Conservation (phyloP, 352 stramenopile genomes). For the Phytophthora ohioensis region DNA sequence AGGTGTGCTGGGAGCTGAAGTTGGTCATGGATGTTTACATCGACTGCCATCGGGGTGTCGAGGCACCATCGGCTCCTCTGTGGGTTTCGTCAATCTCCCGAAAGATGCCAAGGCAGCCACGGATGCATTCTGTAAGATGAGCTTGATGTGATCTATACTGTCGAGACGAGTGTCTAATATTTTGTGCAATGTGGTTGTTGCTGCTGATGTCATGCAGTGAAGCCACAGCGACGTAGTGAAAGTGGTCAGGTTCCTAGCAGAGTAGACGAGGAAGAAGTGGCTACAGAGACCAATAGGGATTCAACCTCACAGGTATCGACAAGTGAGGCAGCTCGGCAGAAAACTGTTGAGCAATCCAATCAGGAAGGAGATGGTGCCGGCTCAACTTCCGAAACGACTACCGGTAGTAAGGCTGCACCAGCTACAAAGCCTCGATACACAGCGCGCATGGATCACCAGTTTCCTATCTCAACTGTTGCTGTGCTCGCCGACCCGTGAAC, state of each 20-base stretch:
- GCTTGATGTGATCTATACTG: constrained; percentile 6
- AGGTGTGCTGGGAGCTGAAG: constrained; percentile 94
- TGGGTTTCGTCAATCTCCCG: constrained; percentile 84
- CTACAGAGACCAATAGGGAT: background rate
- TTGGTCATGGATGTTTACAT: constrained; percentile 97
- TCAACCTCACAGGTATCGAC: constrained; percentile 2
- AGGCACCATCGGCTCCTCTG: constrained; percentile 64
- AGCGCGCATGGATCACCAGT: constrained; percentile 64
- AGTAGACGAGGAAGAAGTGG: constrained; percentile 8
- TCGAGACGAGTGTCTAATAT: constrained; percentile 4
- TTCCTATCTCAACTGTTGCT: constrained; percentile 82
- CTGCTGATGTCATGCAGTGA: constrained; percentile 34
- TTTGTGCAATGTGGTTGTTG: constrained; percentile 1
- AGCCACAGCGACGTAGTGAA: constrained; percentile 29
- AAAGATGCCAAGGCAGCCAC: constrained; percentile 77
- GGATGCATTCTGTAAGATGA: constrained; percentile 75
- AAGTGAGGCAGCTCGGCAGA: constrained; percentile 6
- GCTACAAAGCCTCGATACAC: constrained; percentile 54
- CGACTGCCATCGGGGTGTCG: constrained; percentile 85
- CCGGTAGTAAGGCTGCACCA: background rate
- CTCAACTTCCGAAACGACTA: constrained; percentile 4
- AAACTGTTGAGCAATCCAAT: constrained; percentile 8
- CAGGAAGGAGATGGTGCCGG: constrained; percentile 12
- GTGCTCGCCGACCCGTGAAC: constrained; percentile 64
- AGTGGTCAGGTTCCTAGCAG: constrained; percentile 3